These are phyloP conservation scores for Cercospora zeae-maydis DNA, from an alignment of 2,329 filamentous ascomycete genomes.

Conservation along the genomic window DNA sequence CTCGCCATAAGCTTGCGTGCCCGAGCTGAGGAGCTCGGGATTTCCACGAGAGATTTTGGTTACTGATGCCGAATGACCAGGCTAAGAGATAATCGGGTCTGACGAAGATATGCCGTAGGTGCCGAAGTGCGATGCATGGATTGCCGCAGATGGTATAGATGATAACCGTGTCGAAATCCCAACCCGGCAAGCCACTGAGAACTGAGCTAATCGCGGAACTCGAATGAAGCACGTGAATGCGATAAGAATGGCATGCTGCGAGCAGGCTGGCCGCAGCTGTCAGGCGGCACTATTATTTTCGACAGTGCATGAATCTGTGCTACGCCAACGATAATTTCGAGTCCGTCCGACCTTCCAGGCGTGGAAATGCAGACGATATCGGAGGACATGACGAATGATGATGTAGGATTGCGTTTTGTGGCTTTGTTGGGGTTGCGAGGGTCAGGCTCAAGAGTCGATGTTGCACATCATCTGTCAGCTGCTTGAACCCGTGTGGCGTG, in stretches of 20 bases:
- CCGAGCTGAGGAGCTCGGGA: background rate
- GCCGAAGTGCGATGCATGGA: background rate
- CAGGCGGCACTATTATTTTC: background rate
- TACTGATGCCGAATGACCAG: background rate
- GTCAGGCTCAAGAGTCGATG: background rate
- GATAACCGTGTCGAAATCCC: background rate
- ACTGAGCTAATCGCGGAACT: background rate
- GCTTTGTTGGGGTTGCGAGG: background rate
- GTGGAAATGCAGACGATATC: background rate
- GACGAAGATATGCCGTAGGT: background rate
- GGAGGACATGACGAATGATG: background rate
- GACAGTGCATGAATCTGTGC: background rate
- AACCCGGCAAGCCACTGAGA: background rate
- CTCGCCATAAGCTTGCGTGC: background rate
- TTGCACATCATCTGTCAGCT: constrained; percentile 14
- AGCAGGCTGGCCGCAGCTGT: background rate
- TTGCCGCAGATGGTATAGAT: background rate
- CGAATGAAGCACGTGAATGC: background rate
- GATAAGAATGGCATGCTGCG: background rate
- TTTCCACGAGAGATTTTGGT: background rate
- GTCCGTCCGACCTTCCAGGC: background rate
- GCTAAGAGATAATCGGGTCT: background rate
- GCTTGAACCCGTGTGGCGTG: constrained; percentile 4
- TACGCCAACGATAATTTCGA: constrained; percentile 1
- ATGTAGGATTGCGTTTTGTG: background rate